Base-by-base conservation (phyloP, 2,329 filamentous ascomycete species). In the Aspergillus sp. region DNA sequence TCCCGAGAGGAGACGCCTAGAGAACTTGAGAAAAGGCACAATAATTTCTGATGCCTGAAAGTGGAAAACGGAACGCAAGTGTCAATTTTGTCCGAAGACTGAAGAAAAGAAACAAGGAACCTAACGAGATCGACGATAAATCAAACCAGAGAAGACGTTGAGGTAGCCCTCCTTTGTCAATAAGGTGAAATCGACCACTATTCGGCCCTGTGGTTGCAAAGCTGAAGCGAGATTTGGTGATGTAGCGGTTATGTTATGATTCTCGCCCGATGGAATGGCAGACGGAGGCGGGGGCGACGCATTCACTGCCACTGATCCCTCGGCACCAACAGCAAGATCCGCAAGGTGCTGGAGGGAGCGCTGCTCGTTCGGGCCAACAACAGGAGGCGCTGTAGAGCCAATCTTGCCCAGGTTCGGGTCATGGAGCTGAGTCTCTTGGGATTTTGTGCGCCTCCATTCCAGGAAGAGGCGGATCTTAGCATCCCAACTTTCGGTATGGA, bases 281-380 rank as follows among this genome's bases (percentile, higher is more conserved):
- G 49, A 52, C n/a, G 70, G 68, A 1, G 71, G 70, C 0, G 72
- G 66, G 3, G 70, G 67, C 8, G 66, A 59, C 5, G 57, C 64
- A 31, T 66, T 70, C 21, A 69, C 66, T 23, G 69, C 65, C 5
- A 72, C 70, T 15, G 70, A 70, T 27, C 73, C 75, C 52, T 77
- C 76, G 6, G 74, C 76, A 3, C 75, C 76, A 24, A 78, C 76
- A 23, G 76, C 76, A 23, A 78, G 65, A 60, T 78, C 76, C 7
- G 76, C 76, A 11, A 78, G 65, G 58, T 77, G 75, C 56, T 78
- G 75, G 7, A 78, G 68, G 24, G 76, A 78, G 53, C 75, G 75
- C 55, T 78, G 75, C 58, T 77, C 75, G 21, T 74, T 77, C 14
- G 74, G 73, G 4, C 74, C 74, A 62, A 77, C 69, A 14, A 75